Evolutionary conservation across 1,284 basidiomycete genomes (phyloP).

Genomic region (Testicularia cyperi): DNA sequence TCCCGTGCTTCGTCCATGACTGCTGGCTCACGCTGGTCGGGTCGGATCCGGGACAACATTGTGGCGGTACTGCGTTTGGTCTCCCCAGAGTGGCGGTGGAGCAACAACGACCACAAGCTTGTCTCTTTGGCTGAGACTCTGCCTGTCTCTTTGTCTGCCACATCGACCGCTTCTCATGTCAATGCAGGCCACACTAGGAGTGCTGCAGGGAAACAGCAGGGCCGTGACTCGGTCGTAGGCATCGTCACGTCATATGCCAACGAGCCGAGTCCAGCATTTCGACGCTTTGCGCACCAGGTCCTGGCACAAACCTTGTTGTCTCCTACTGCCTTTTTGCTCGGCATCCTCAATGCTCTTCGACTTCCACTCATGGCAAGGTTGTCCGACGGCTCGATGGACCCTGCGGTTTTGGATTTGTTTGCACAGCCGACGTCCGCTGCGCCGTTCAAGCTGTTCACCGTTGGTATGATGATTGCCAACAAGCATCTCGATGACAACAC

Average conservation of each 20-base stretch:
- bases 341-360: slow-evolving; percentile 50
- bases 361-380: slow-evolving; percentile 38
- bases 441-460: slow-evolving; percentile 56
- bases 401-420: slow-evolving; percentile 49
- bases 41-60: slow-evolving; percentile 30
- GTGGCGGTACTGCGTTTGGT: slow-evolving; percentile 40
- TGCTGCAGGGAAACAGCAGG: too few species aligned
- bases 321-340: slow-evolving; percentile 53
- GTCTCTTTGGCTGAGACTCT: slow-evolving; percentile 29
- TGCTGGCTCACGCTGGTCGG: slow-evolving; percentile 21
- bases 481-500: slow-evolving; percentile 60
- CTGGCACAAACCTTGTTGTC: slow-evolving; percentile 55
- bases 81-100: slow-evolving; percentile 47
- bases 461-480: slow-evolving; percentile 59
- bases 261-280: slow-evolving; percentile 55
- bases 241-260: slow-evolving; percentile 29
- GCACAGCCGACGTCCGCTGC: slow-evolving; percentile 51
- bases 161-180: neutral
- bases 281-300: slow-evolving; percentile 56
- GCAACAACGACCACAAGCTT: slow-evolving; percentile 39
- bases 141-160: too few species aligned
- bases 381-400: slow-evolving; percentile 34
- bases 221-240: slow-evolving; percentile 19
- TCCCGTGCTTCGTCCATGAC: slow-evolving; percentile 20
- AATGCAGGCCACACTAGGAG: neutral